Evolutionary conservation across 2,329 filamentous ascomycete species (phyloP), one percentile per base, ranked within the genome.

Genomic region (Penicillium sclerotiorum): DNA sequence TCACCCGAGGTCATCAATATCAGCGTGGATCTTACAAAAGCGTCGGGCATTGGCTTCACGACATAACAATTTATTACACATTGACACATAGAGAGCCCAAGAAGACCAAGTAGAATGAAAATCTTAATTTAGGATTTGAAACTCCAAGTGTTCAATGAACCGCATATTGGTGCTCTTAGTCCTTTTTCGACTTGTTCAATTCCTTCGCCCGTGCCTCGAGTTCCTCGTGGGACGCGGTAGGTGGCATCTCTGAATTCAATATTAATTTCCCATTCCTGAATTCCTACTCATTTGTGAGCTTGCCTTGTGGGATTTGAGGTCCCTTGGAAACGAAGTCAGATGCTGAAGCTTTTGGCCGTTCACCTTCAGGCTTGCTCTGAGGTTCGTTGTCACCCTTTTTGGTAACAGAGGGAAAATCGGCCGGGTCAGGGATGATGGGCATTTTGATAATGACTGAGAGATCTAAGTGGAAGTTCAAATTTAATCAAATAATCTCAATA

Each of bases 121-220:
- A 28, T 32, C 28, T 5, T 4, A 32, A 12, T n/a, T n/a, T n/a
- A n/a, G n/a, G n/a, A n/a, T n/a, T n/a, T n/a, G n/a, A n/a, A n/a
- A n/a, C n/a, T n/a, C n/a, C n/a, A n/a, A n/a, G n/a, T n/a, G n/a
- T n/a, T n/a, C n/a, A n/a, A n/a, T n/a, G n/a, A n/a, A n/a, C n/a
- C n/a, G n/a, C n/a, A n/a, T n/a, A n/a, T 27, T 6, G 11, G 11
- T 27, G 25, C 25, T 2, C 1, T 17, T 18, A 43, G 18, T 43
- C 40, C 17, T 43, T 43, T 20, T 43, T 43, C 8, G 40, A 36
- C 30, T 57, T 53, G 44, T 89, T 89, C 69, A 90, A 61, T 62
- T 82, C 82, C 66, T 84, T 75, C 53, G 83, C 84, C 68, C 82
- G 85, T 11, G 80, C 83, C 62, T 79, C 75, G 46, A 86, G 80